These are phyloP conservation scores for Amphibolis antarctica DNA, from an alignment of 106 monocot species.

Conservation along the genomic window DNA sequence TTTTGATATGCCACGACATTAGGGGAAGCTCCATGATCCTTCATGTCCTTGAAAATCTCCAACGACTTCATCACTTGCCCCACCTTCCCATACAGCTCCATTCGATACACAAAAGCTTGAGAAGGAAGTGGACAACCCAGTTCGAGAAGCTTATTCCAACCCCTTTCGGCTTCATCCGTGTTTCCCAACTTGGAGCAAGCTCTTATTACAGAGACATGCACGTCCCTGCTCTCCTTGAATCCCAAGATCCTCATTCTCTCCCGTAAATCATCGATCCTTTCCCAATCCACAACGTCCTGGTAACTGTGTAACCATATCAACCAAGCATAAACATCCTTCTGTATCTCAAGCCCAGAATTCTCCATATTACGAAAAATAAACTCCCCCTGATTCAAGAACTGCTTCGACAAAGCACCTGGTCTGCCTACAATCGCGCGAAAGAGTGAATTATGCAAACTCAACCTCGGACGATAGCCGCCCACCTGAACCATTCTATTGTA, in stretches of 20 bases:
- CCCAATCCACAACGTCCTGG: conserved; percentile 65
- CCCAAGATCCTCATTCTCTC: conserved; percentile 48
- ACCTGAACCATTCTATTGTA: conserved; percentile 85
- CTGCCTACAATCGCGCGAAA: conserved; percentile 58
- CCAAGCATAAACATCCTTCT: conserved; percentile 69
- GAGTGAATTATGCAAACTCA: conserved; percentile 82
- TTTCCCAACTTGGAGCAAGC: conserved; percentile 70
- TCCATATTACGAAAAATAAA: conserved; percentile 68
- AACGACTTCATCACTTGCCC: conserved; percentile 65
- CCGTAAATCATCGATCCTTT: conserved; percentile 47
- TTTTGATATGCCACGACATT: conserved; percentile 58
- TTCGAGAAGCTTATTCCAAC: conserved; percentile 52
- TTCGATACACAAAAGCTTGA: conserved; percentile 62
- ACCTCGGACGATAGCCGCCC: conserved; percentile 65
- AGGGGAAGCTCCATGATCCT: conserved; percentile 12
- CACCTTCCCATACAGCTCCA: conserved; percentile 60
- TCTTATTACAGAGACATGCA: conserved; percentile 66
- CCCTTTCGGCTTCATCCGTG: conserved; percentile 48
- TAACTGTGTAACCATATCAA: conserved; percentile 89
- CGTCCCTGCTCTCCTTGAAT: conserved; percentile 47
- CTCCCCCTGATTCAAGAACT: conserved; percentile 69
- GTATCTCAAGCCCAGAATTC: conserved; percentile 41
- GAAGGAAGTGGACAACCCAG: conserved; percentile 38
- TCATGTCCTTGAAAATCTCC: conserved; percentile 69
- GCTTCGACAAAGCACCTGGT: conserved; percentile 38